Percentiles rank a stretch among this genome's conserved stretches.
These are phyloP conservation scores for Purshia tridentata DNA, from an alignment of 306 rosid species.

Conservation along the genomic window DNA sequence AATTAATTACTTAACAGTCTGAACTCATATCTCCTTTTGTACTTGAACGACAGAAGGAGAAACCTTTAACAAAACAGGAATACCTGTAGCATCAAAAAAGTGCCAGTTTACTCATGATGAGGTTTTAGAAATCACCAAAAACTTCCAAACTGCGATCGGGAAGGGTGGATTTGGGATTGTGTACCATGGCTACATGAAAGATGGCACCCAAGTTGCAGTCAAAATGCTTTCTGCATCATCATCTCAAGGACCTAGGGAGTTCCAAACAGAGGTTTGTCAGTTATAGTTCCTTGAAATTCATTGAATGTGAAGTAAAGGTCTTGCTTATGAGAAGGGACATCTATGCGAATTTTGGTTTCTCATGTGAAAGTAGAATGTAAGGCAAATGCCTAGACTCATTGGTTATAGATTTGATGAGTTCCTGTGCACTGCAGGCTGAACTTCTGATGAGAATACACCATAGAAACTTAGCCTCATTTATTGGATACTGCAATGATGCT, in stretches of 20 bases:
- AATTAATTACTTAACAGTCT: background rate
- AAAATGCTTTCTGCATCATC: slow-evolving; percentile 66
- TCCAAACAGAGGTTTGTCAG: slow-evolving; percentile 55
- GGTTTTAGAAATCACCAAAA: slow-evolving; percentile 50
- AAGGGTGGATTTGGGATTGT: slow-evolving; percentile 73
- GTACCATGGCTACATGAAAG: slow-evolving; percentile 49
- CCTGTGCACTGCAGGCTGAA: slow-evolving; percentile 48
- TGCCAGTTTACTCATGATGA: slow-evolving; percentile 46
- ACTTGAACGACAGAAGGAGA: slow-evolving; percentile 30
- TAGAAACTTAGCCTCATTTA: slow-evolving; percentile 57
- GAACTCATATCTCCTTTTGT: background rate
- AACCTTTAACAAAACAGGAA: slow-evolving; percentile 26
- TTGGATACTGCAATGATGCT: slow-evolving; percentile 54
- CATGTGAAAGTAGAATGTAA: background rate
- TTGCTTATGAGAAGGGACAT: background rate
- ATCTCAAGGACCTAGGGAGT: slow-evolving; percentile 69
- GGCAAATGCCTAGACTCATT: background rate
- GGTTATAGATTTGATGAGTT: background rate
- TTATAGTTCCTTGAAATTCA: background rate
- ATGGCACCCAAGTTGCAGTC: slow-evolving; percentile 60
- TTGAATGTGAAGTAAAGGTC: background rate
- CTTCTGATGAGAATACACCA: slow-evolving; percentile 60
- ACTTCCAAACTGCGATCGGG: slow-evolving; percentile 50
- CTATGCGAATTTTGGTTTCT: too few species aligned
- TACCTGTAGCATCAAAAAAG: slow-evolving; percentile 50